A percentile compares a stretch with the other conserved stretches of the same genome.
Evolutionary conservation across 1,284 basidiomycete species (phyloP).

Genomic region (Crocinoboletus sp.): DNA sequence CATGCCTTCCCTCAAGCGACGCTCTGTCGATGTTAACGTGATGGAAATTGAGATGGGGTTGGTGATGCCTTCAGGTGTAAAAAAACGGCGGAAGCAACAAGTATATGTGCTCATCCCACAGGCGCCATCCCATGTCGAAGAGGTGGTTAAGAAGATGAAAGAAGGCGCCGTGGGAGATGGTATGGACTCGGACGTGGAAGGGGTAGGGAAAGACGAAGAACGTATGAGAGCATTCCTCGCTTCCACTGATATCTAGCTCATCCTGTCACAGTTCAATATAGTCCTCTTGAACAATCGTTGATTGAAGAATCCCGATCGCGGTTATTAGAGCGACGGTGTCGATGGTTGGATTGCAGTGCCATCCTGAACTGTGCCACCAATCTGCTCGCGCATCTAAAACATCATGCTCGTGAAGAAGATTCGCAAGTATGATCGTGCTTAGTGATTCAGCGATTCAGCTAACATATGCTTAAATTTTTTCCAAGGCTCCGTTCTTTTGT

Average conservation of each 20-base stretch:
- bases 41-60: conserved; percentile 6
- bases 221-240: conserved; percentile 28
- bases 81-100: conserved; percentile 25
- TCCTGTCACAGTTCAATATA: conserved; percentile 36
- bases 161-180: conserved; percentile 4
- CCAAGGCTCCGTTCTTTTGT: conserved; percentile 26
- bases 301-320: conserved; percentile 44
- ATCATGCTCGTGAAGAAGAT: conserved; percentile 39
- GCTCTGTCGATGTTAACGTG: conserved; percentile 12
- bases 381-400: conserved; percentile 47
- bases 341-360: conserved; percentile 55
- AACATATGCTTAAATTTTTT: not conserved
- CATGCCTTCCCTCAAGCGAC: conserved; percentile 20
- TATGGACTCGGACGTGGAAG: conserved; percentile 12
- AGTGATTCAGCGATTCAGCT: conserved; percentile 2
- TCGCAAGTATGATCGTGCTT: conserved; percentile 27
- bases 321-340: conserved; percentile 46
- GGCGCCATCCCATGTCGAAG: conserved; percentile 22
- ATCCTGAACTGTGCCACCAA: conserved; percentile 49
- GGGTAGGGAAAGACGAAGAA: conserved; percentile 26
- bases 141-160: conserved; percentile 16
- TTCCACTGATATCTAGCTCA: conserved; percentile 28
- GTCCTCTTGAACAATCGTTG: conserved; percentile 36
- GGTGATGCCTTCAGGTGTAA: conserved; percentile 7
- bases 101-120: conserved; percentile 30